Base-by-base conservation (phyloP, 257 asterid genomes). In the Nicotiana obtusifolia region DNA sequence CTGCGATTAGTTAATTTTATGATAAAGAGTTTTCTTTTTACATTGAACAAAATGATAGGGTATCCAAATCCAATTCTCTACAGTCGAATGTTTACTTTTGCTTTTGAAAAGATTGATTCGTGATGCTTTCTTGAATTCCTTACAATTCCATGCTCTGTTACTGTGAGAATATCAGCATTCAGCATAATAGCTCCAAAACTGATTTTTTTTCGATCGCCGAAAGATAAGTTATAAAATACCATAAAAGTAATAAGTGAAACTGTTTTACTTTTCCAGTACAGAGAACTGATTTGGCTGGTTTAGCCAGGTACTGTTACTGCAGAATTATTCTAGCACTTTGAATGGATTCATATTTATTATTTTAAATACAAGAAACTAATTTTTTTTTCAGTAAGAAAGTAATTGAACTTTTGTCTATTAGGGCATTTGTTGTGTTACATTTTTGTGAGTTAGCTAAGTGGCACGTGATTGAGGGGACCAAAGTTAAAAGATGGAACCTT, bases 401-500 rank as follows among this genome's bases (percentile, higher is more conserved):
- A 75, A 75, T 24, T 49, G 8, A 75, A 49, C 24, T 75, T 75
- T 75, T 75, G 80, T 75, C 64, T 24, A 66, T 33, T 49, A 49
- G 80, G 44, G 16, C 2, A 15, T 26, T 49, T 47, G 62, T 24
- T 75, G 37, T 82, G 69, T 52, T 66, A 65, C 60, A 64, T 16
- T 79, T 76, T 75, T 64, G 61, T 30, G 65, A 76, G 64, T 84
- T 82, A 82, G 86, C 67, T 78, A 80, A 16, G 47, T 56, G 76
- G 87, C 97, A 89, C 95, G 91, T 90, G 94, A 88, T 26, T 71
- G 82, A 64, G 81, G 89, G 88, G 86, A 26, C 86, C 88, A 82
- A 83, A 84, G 76, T 62, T 71, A 71, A 75, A 69, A 82, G 69
- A 33, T 16, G 75, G 76, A 81, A 49, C 64, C 80, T 49, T 75